A percentile compares a stretch with the other conserved stretches of the same genome.
These are phyloP conservation scores for Alisma plantagoaquatica DNA, from an alignment of 106 monocot genomes.

Conservation along the genomic window DNA sequence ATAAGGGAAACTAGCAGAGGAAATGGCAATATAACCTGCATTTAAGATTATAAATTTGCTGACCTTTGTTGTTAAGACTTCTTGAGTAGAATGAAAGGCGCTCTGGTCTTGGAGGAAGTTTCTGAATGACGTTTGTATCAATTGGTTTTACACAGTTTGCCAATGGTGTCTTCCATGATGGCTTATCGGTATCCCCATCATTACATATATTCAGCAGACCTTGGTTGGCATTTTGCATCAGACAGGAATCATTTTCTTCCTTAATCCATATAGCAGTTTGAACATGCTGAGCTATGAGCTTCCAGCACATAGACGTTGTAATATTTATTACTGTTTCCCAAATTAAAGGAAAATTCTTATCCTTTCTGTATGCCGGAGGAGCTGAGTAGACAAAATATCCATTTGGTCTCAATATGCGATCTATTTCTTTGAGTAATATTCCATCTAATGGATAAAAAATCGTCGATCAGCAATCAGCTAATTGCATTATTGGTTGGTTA, in stretches of 20 bases:
- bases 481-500: too few species aligned
- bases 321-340: conserved; percentile 82
- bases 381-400: conserved; percentile 99
- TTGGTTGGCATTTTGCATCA: conserved; percentile 46
- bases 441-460: too few species aligned
- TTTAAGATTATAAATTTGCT: too few species aligned
- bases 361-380: conserved; percentile 96
- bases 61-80: conserved; percentile 69
- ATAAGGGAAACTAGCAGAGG: too few species aligned
- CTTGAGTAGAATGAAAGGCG: conserved; percentile 59
- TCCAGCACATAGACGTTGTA: conserved; percentile 90
- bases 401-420: conserved; percentile 80
- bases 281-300: conserved; percentile 68
- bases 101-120: conserved; percentile 57
- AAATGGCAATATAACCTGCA: too few species aligned
- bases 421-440: conserved; percentile 89
- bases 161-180: conserved; percentile 68
- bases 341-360: conserved; percentile 67
- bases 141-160: conserved; percentile 48
- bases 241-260: conserved; percentile 59
- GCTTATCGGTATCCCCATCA: conserved; percentile 29
- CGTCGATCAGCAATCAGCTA: too few species aligned
- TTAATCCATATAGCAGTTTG: conserved; percentile 98
- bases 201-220: conserved; percentile 55
- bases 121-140: conserved; percentile 32